Evolutionary conservation across 257 asterid species (phyloP).

Genomic region (Solanum rostratum): DNA sequence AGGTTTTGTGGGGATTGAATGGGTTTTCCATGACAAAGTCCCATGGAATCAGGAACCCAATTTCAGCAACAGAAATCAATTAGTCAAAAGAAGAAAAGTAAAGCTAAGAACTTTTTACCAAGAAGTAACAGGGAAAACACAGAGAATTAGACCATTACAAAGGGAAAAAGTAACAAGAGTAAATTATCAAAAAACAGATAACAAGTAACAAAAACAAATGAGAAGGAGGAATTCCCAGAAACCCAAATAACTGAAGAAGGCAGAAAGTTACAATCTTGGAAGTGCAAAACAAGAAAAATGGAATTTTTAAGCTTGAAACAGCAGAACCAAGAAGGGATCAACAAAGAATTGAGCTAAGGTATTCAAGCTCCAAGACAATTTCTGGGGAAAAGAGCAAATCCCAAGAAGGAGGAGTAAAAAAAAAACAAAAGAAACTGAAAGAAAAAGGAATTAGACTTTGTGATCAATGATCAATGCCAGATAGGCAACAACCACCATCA

Average conservation of each 20-base stretch:
- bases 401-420: slow-evolving; percentile 3
- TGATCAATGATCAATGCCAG: slow-evolving; percentile 33
- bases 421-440: not conserved
- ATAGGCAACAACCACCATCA: slow-evolving; percentile 16
- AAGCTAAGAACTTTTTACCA: not conserved
- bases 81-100: not conserved
- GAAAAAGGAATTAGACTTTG: slow-evolving; percentile 26
- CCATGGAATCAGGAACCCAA: slow-evolving; percentile 59
- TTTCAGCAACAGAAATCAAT: slow-evolving; percentile 1
- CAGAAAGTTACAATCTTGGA: slow-evolving; percentile 4
- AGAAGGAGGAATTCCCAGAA: not conserved
- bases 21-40: slow-evolving; percentile 95
- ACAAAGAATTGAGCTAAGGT: slow-evolving; percentile 11
- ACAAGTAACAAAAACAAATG: not conserved
- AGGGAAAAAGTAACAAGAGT: not conserved
- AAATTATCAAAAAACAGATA: not conserved
- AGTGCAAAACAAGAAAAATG: slow-evolving; percentile 8
- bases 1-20: slow-evolving; percentile 38
- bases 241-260: not conserved
- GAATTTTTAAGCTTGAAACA: slow-evolving; percentile 22
- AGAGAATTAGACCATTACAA: slow-evolving; percentile 13
- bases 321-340: slow-evolving; percentile 24
- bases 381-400: slow-evolving; percentile 9
- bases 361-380: slow-evolving; percentile 8
- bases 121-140: not conserved